Conservation (phyloP, 139 green algal species). For the Chlamydomonas schloesseri region DNA sequence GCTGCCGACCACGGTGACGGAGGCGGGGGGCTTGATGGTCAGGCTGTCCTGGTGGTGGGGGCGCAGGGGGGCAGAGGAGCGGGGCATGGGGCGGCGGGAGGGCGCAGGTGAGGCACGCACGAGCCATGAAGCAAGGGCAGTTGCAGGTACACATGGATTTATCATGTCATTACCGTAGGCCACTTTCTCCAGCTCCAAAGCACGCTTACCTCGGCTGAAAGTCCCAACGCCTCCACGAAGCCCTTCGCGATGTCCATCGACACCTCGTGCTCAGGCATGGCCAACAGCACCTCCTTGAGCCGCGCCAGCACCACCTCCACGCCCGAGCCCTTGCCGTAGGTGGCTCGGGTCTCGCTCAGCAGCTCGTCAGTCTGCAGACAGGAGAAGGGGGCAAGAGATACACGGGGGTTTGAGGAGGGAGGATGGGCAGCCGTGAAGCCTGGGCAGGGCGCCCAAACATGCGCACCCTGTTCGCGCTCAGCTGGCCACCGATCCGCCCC, state of each 20-base stretch:
- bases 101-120: too few relatives aligned
- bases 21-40: constrained; percentile 52
- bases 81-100: too few relatives aligned
- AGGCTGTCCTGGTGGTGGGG: constrained; percentile 33
- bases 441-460: too few relatives aligned
- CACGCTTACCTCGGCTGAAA: constrained; percentile 8
- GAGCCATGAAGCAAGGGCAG: too few relatives aligned
- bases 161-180: too few relatives aligned
- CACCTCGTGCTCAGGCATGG: constrained; percentile 54
- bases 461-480: too few relatives aligned
- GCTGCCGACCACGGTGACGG: constrained; percentile 60
- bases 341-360: constrained; percentile 44
- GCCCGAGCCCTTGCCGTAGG: neutral
- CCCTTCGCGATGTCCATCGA: constrained; percentile 31
- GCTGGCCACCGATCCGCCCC: too few relatives aligned
- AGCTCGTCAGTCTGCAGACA: constrained; percentile 54
- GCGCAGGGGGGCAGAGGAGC: neutral
- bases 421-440: too few relatives aligned
- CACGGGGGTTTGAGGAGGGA: neutral
- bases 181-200: too few relatives aligned
- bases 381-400: too few relatives aligned
- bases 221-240: constrained; percentile 45
- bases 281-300: constrained; percentile 45
- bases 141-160: too few relatives aligned
- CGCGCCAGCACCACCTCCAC: constrained; percentile 45